Evolutionary conservation across 805 yeast genomes (phyloP), one percentile per base, ranked within the genome.

Genomic region (Candida sakaeoensis): DNA sequence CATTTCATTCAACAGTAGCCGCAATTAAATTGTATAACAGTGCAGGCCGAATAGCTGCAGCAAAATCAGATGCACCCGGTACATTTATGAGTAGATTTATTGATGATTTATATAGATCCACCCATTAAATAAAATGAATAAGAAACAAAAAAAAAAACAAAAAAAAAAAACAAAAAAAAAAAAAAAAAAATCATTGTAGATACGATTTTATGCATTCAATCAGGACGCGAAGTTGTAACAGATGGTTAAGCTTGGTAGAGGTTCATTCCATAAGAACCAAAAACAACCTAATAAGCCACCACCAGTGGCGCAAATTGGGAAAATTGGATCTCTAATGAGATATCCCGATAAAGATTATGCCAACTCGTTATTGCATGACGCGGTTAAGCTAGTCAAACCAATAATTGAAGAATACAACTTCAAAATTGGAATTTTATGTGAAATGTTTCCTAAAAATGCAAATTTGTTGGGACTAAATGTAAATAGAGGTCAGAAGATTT

Each of bases 401-500:
- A 61, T 91, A 38, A 85, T 91, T 80, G 75, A 78, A 43, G 75
- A 76, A 30, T 72, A 79, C 44, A 71, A 75, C 3, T 77, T 85
- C 54, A 77, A 74, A 39, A 91, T 90, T 2, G 80, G 79, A 0
- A 63, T 74, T 0, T 57, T 91, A 12, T 76, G 84, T 46, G 98
- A 91, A 58, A 85, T 91, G 75, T 83, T 68, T 46, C 98, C 98
- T 2, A 80, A 74, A 45, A 70, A 76, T 51, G 66, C 74, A 2
- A 60, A 70, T 12, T 62, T 91, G 15, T 62, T 90, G 9, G 98
- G 98, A 0, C 62, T 89, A 47, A 91, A 91, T 58, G 88, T 88
- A 6, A 87, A 87, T 54, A 61, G 61, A 5, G 98, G 98, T 1
- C 65, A 65, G 43, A 84, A 83, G 55, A 79, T 91, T 14, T 72